Evolutionary conservation across 805 yeast genomes (phyloP).

Genomic region (Cyberlindnera mycetangii): DNA sequence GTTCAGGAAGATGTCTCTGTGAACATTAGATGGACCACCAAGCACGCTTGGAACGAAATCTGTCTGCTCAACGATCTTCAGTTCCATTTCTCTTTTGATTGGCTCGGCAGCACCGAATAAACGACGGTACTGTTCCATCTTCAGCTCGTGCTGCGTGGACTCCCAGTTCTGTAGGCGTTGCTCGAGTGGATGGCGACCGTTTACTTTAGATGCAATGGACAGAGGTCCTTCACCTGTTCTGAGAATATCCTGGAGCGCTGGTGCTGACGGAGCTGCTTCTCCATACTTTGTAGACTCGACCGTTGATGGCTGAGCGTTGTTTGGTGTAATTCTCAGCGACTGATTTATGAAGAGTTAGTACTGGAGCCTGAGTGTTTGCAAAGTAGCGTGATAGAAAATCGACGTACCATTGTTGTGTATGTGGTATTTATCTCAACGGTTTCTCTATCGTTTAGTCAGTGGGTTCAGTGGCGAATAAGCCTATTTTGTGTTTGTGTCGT

Average conservation of each 20-base stretch:
- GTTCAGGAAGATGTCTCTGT: conserved; percentile 74
- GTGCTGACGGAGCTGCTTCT: conserved; percentile 56
- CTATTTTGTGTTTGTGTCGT: no score
- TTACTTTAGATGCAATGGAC: conserved; percentile 53
- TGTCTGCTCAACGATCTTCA: conserved; percentile 63
- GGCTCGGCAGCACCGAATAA: conserved; percentile 94
- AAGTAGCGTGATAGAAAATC: no score
- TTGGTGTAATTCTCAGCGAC: conserved; percentile 53
- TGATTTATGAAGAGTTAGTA: conserved; percentile 1
- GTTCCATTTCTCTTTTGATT: conserved; percentile 86
- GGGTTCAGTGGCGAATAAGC: no score
- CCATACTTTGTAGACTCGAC: conserved; percentile 53
- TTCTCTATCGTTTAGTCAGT: no score
- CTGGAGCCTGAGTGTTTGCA: no score
- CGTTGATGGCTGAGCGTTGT: conserved; percentile 38
- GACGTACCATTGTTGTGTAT: background rate
- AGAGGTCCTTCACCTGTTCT: conserved; percentile 62
- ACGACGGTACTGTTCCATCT: conserved; percentile 75
- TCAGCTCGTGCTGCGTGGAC: conserved; percentile 61
- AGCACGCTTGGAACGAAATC: conserved; percentile 64
- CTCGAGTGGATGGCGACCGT: conserved; percentile 85
- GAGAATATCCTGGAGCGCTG: conserved; percentile 66
- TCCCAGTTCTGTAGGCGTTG: conserved; percentile 78
- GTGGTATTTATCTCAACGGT: background rate
- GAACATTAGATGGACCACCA: conserved; percentile 60